These are phyloP conservation scores for Neurospora sp. DNA, from an alignment of 495 filamentous ascomycete species.

Conservation along the genomic window DNA sequence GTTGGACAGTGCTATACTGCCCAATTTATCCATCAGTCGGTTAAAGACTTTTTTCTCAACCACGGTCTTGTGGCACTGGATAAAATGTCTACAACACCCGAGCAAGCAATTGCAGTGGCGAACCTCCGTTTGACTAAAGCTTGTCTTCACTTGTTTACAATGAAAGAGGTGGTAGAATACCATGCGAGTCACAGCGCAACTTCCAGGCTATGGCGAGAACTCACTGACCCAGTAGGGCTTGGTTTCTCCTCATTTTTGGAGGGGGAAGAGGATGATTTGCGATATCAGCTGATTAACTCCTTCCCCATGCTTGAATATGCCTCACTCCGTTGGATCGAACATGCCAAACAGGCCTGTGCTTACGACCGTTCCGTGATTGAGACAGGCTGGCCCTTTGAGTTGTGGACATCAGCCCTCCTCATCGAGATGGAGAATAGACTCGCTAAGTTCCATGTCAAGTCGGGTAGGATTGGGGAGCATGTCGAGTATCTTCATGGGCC, in stretches of 20 bases:
- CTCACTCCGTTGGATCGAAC: neutral
- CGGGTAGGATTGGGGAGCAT: too few relatives aligned
- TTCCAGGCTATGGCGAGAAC: too few relatives aligned
- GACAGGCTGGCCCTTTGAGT: neutral
- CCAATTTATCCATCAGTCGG: slow-evolving; percentile 33
- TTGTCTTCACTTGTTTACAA: slow-evolving; percentile 15
- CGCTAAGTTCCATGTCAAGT: too few relatives aligned
- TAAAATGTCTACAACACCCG: neutral
- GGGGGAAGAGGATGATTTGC: neutral
- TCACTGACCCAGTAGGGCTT: too few relatives aligned
- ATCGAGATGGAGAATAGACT: neutral
- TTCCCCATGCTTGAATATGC: neutral
- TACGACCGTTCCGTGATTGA: neutral
- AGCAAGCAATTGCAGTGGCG: slow-evolving; percentile 8
- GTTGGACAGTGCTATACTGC: slow-evolving; percentile 3
- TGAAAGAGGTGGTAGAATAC: slow-evolving; percentile 5
- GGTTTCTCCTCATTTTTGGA: too few relatives aligned
- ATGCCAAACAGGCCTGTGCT: neutral
- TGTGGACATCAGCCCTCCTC: neutral
- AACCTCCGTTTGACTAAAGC: slow-evolving; percentile 13
- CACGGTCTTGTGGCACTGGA: slow-evolving; percentile 12
- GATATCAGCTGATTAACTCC: neutral
- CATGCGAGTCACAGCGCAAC: neutral
- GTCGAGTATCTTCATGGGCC: too few relatives aligned
- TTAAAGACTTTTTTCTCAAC: slow-evolving; percentile 29